These are phyloP conservation scores for Pyrenopolyporus hunteri DNA, from an alignment of 495 filamentous ascomycete species.

Conservation along the genomic window DNA sequence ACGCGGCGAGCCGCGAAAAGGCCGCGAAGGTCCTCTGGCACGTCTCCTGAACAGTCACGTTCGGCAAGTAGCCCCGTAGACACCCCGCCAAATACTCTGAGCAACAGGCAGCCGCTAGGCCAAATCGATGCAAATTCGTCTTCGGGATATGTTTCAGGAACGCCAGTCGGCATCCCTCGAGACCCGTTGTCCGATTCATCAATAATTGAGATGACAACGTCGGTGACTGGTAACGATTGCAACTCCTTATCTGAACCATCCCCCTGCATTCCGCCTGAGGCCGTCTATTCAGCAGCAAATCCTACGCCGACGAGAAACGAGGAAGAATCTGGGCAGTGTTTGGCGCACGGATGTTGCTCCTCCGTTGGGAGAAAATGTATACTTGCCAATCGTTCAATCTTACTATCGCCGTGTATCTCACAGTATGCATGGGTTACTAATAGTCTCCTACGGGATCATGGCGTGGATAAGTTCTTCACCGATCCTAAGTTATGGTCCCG, in stretches of 20 bases:
- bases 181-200: background rate
- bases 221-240: background rate
- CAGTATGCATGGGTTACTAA: slow-evolving; percentile 49
- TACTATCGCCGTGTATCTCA: slow-evolving; percentile 55
- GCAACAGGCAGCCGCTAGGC: slow-evolving; percentile 30
- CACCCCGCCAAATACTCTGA: background rate
- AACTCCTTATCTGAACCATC: background rate
- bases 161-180: background rate
- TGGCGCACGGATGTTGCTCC: slow-evolving; percentile 14
- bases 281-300: background rate
- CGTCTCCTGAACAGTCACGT: background rate
- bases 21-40: slow-evolving; percentile 2
- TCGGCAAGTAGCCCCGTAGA: background rate
- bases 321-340: background rate
- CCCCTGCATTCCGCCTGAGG: background rate
- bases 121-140: slow-evolving; percentile 29
- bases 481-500: slow-evolving; percentile 45
- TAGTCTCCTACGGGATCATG: slow-evolving; percentile 51
- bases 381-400: slow-evolving; percentile 46
- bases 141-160: background rate
- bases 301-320: background rate
- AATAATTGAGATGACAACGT: background rate
- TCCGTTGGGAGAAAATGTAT: slow-evolving; percentile 37
- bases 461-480: slow-evolving; percentile 38
- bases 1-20: slow-evolving; percentile 12